Conservation (phyloP, 306 rosid genomes). For the Acacia confusa region DNA sequence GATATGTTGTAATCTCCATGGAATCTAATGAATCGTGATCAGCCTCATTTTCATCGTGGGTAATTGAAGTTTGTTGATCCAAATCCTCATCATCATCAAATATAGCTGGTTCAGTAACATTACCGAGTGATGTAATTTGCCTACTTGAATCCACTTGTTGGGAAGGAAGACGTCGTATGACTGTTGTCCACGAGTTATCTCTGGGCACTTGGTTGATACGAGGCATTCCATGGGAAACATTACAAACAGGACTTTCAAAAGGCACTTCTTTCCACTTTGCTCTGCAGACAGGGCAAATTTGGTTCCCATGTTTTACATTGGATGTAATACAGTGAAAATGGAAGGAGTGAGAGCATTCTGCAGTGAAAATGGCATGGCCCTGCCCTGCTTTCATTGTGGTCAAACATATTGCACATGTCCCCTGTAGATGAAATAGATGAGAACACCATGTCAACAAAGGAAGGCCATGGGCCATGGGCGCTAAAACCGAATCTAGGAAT, state of each 20-base stretch:
- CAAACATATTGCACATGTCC: slow-evolving; percentile 88
- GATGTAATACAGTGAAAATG: slow-evolving; percentile 95
- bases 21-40: slow-evolving; percentile 35
- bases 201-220: slow-evolving; percentile 50
- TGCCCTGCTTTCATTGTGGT: slow-evolving; percentile 78
- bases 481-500: neutral
- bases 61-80: slow-evolving; percentile 53
- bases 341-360: slow-evolving; percentile 96
- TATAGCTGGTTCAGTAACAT: slow-evolving; percentile 61
- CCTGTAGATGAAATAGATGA: slow-evolving; percentile 51
- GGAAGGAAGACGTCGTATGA: slow-evolving; percentile 56
- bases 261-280: slow-evolving; percentile 97
- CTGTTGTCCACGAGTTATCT: slow-evolving; percentile 62
- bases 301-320: slow-evolving; percentile 95
- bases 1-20: slow-evolving; percentile 68
- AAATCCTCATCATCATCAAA: slow-evolving; percentile 83
- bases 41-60: slow-evolving; percentile 36
- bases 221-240: slow-evolving; percentile 42
- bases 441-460: slow-evolving; percentile 32
- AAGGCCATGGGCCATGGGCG: neutral
- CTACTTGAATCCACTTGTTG: slow-evolving; percentile 46
- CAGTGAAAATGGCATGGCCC: slow-evolving; percentile 95
- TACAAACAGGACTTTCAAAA: slow-evolving; percentile 61
- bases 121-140: slow-evolving; percentile 53
- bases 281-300: slow-evolving; percentile 88